Evolutionary conservation across 2,329 filamentous ascomycete species (phyloP).

Genomic region (Daldinia sp.): DNA sequence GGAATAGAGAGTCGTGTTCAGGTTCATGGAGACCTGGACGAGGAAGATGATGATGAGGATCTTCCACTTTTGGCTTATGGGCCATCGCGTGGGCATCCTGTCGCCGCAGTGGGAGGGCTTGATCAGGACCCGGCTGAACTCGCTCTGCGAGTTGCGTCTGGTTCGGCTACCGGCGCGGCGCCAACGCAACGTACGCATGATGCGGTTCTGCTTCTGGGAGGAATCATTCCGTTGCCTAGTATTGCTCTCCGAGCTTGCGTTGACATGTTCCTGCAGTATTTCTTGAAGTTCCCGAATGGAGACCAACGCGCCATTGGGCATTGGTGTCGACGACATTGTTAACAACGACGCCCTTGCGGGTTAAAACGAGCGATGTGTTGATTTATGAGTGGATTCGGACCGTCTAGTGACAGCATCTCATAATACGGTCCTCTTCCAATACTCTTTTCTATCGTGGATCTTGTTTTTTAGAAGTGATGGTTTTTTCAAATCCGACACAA

Average conservation of each 20-base stretch:
- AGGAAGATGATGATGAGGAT: slow-evolving; percentile 76
- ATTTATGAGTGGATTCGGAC: not conserved
- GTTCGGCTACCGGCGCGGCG: not conserved
- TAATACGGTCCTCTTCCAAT: not conserved
- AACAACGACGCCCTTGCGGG: slow-evolving; percentile 6
- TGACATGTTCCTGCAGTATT: not conserved
- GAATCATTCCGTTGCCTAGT: not conserved
- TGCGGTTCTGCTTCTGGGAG: not conserved
- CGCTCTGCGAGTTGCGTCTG: not conserved
- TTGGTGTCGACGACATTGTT: not conserved
- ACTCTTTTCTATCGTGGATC: not conserved
- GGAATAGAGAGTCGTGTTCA: slow-evolving; percentile 79
- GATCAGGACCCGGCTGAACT: slow-evolving; percentile 50
- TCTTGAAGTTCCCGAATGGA: not conserved
- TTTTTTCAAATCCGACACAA: not conserved
- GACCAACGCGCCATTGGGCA: not conserved
- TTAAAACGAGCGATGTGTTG: not conserved
- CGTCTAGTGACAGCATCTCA: slow-evolving; percentile 1
- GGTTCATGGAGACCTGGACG: slow-evolving; percentile 80
- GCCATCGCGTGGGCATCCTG: slow-evolving; percentile 70
- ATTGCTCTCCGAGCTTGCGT: not conserved
- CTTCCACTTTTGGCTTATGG: slow-evolving; percentile 73
- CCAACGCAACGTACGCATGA: not conserved
- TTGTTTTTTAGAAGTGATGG: not conserved
- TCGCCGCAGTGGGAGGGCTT: slow-evolving; percentile 71